Percentiles rank a stretch among this genome's conserved stretches.
phyloP scores from a whole-genome alignment of 1,284 basidiomycete genomes.

The Trametes sp. region DNA sequence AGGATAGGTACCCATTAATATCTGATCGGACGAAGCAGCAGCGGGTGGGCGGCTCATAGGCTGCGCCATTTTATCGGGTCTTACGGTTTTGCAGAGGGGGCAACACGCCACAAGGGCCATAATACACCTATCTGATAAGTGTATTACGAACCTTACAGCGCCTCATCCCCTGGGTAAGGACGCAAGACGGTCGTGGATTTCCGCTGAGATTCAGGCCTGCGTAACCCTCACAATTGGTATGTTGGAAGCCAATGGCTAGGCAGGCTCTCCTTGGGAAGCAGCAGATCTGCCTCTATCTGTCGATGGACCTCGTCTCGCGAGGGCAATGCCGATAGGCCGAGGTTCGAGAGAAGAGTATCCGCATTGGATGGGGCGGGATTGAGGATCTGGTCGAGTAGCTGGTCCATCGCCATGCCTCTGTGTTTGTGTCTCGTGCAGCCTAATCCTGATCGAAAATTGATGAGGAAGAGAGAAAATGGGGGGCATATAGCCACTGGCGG shows the following conservation, averaged over 20 bases:
- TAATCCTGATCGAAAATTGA: background rate
- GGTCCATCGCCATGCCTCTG: background rate
- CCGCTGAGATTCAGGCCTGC: too few relatives aligned
- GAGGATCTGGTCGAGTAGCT: slow-evolving; percentile 56
- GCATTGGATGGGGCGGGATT: slow-evolving; percentile 52
- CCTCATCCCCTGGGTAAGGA: too few relatives aligned
- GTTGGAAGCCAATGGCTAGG: slow-evolving; percentile 76
- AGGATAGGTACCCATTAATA: background rate
- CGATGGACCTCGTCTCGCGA: slow-evolving; percentile 63
- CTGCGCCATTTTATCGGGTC: too few relatives aligned
- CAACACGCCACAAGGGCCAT: too few relatives aligned
- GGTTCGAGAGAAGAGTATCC: slow-evolving; percentile 52
- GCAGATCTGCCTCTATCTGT: slow-evolving; percentile 72
- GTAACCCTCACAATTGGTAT: slow-evolving; percentile 84
- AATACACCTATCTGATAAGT: too few relatives aligned
- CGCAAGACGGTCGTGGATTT: too few relatives aligned
- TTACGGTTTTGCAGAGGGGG: too few relatives aligned
- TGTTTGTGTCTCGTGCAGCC: background rate
- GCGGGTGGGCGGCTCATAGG: too few relatives aligned
- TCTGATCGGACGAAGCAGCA: slow-evolving; percentile 26
- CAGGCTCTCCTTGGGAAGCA: slow-evolving; percentile 68
- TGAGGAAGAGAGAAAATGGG: too few relatives aligned
- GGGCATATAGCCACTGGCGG: background rate
- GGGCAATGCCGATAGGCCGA: slow-evolving; percentile 64
- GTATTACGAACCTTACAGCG: too few relatives aligned